phyloP scores from a whole-genome alignment of 345 rosid species.

The Syzygium grande region DNA sequence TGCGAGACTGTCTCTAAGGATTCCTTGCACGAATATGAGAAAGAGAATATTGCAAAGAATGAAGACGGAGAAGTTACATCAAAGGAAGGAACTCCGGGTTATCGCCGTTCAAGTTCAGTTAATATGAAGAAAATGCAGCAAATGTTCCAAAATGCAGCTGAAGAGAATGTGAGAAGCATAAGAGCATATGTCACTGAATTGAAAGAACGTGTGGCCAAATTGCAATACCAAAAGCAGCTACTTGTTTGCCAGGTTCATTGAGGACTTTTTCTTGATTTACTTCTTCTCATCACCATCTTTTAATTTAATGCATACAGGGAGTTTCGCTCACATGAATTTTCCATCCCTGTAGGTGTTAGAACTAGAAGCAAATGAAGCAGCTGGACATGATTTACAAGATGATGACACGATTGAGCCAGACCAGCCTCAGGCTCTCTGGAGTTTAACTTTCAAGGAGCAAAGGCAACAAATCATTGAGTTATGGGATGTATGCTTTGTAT shows the following conservation, averaged over 20 bases:
- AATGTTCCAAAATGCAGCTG: constrained; percentile 99
- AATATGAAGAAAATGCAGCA: constrained; percentile 99
- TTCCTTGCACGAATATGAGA: constrained; percentile 39
- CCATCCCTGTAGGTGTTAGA: constrained; percentile 66
- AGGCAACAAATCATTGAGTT: constrained; percentile 90
- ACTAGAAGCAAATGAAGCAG: constrained; percentile 94
- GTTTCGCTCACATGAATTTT: neutral
- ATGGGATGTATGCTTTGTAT: constrained; percentile 85
- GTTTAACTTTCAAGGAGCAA: constrained; percentile 70
- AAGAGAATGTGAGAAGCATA: constrained; percentile 97
- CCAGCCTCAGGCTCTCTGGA: constrained; percentile 77
- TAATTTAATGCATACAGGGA: neutral
- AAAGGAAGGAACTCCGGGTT: constrained; percentile 71
- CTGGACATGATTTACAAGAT: constrained; percentile 61
- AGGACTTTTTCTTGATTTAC: neutral
- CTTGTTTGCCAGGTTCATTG: constrained; percentile 87
- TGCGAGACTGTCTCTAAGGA: constrained; percentile 31
- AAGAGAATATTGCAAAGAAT: constrained; percentile 65
- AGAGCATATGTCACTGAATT: constrained; percentile 86
- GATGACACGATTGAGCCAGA: constrained; percentile 37
- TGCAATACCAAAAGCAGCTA: constrained; percentile 99
- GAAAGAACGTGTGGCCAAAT: constrained; percentile 92
- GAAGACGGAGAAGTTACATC: constrained; percentile 87
- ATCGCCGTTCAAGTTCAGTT: constrained; percentile 73
- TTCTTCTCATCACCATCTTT: neutral